phyloP scores from a whole-genome alignment of 805 yeast species.

The Candida taoyuanica region DNA sequence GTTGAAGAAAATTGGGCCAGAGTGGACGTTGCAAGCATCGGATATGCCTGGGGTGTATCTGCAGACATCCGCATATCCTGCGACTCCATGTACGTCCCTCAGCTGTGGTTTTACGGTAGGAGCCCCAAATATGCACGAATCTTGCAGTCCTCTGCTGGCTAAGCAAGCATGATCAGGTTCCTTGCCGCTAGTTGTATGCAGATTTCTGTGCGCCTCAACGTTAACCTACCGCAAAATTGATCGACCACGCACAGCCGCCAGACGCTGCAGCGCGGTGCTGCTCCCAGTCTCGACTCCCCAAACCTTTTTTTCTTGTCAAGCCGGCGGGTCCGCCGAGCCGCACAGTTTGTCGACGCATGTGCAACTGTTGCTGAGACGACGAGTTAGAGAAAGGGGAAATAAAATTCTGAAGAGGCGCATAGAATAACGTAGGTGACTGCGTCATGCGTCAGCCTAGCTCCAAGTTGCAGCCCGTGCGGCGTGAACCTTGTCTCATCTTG shows the following conservation, averaged over 20 bases:
- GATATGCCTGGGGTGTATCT: slow-evolving; percentile 10
- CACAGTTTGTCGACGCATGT: too few relatives aligned
- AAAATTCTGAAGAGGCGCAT: neutral
- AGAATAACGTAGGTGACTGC: neutral
- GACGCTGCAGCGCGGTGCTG: neutral
- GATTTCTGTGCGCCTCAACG: too few relatives aligned
- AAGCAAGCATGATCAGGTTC: neutral
- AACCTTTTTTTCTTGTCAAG: neutral
- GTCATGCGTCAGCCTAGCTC: neutral
- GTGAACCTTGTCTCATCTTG: too few relatives aligned
- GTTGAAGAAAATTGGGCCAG: slow-evolving; percentile 6
- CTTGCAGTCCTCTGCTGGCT: neutral
- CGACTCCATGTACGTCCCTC: neutral
- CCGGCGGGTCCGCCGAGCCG: neutral
- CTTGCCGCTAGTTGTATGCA: slow-evolving; percentile 1
- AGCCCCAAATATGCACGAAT: neutral
- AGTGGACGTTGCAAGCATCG: slow-evolving; percentile 11
- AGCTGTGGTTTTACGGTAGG: slow-evolving; percentile 3
- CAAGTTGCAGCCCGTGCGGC: neutral
- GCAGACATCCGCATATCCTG: slow-evolving; percentile 5
- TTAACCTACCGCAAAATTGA: slow-evolving; percentile 1
- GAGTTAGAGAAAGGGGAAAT: slow-evolving; percentile 3
- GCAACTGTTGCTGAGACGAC: too few relatives aligned
- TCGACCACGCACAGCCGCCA: neutral
- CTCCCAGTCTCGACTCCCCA: neutral